A percentile compares a stretch with the other conserved stretches of the same genome.
phyloP scores from a whole-genome alignment of 2,329 filamentous ascomycete species.

The Hirsutella minnesotensis region DNA sequence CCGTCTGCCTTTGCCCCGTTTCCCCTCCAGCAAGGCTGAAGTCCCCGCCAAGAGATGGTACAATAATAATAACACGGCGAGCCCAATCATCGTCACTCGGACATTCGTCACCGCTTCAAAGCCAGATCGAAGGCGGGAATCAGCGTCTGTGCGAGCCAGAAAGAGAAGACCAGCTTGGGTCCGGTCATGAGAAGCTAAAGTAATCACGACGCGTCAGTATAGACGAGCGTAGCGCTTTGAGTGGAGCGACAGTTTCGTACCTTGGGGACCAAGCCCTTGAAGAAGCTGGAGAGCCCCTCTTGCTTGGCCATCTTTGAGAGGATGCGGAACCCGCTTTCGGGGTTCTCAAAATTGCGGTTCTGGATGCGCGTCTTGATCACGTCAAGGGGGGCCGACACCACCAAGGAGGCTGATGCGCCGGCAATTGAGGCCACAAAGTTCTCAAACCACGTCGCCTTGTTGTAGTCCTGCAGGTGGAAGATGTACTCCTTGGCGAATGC shows the following conservation, averaged over 20 bases:
- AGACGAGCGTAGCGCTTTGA: background rate
- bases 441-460: constrained; percentile 84
- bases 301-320: constrained; percentile 86
- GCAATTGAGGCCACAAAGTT: constrained; percentile 96
- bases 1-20: background rate
- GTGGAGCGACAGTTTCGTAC: constrained; percentile 21
- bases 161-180: constrained; percentile 97
- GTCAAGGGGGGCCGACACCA: constrained; percentile 92
- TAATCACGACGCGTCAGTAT: background rate
- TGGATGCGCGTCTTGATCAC: constrained; percentile 98
- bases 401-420: constrained; percentile 85
- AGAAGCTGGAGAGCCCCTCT: constrained; percentile 79
- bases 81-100: constrained; percentile 8
- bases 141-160: constrained; percentile 97
- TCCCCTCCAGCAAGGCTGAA: background rate
- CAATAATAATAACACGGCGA: background rate
- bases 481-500: constrained; percentile 97
- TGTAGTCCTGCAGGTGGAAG: constrained; percentile 85
- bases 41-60: background rate
- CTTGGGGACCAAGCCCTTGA: constrained; percentile 96
- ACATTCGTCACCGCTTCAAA: constrained; percentile 22
- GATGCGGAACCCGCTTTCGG: constrained; percentile 86
- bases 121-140: constrained; percentile 75
- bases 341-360: constrained; percentile 97
- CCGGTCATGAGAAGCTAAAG: constrained; percentile 86